Conservation (phyloP, 2,329 filamentous ascomycete genomes). For the Colletotrichum godetiae region DNA sequence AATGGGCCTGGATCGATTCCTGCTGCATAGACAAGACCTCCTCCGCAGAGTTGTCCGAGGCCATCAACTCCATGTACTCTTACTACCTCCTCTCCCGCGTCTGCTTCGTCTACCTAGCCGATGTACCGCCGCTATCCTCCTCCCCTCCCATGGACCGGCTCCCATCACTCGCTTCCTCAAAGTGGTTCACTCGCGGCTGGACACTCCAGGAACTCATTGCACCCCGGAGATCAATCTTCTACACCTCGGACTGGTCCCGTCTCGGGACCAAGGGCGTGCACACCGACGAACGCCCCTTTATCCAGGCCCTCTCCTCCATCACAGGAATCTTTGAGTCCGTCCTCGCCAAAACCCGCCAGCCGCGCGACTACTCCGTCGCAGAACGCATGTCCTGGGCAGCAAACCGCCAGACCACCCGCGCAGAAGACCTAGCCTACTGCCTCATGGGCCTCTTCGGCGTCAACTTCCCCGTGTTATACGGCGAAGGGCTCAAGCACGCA, state of each 20-base stretch:
- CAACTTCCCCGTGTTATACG: constrained; percentile 43
- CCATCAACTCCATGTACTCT: constrained; percentile 38
- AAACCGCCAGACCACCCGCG: constrained; percentile 37
- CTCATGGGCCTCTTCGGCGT: constrained; percentile 44
- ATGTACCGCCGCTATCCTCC: constrained; percentile 9
- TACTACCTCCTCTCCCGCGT: constrained; percentile 35
- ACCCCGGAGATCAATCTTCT: constrained; percentile 39
- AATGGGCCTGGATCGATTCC: constrained; percentile 35
- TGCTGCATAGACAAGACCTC: constrained; percentile 36
- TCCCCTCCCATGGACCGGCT: constrained; percentile 11
- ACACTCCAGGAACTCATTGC: constrained; percentile 40
- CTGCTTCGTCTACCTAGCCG: constrained; percentile 37
- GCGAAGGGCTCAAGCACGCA: constrained; percentile 40
- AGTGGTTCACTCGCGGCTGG: constrained; percentile 36
- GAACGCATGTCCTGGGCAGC: constrained; percentile 46
- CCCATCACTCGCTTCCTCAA: constrained; percentile 12
- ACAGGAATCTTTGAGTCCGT: constrained; percentile 30
- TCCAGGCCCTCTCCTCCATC: constrained; percentile 16
- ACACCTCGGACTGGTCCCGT: constrained; percentile 38
- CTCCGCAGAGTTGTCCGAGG: constrained; percentile 35
- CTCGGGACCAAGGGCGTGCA: constrained; percentile 26
- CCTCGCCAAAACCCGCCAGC: constrained; percentile 19
- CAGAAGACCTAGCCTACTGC: constrained; percentile 43
- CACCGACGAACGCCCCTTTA: constrained; percentile 19
- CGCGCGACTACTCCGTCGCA: constrained; percentile 39